phyloP scores from a whole-genome alignment of 495 filamentous ascomycete species.

The Xylaria bambusicola region DNA sequence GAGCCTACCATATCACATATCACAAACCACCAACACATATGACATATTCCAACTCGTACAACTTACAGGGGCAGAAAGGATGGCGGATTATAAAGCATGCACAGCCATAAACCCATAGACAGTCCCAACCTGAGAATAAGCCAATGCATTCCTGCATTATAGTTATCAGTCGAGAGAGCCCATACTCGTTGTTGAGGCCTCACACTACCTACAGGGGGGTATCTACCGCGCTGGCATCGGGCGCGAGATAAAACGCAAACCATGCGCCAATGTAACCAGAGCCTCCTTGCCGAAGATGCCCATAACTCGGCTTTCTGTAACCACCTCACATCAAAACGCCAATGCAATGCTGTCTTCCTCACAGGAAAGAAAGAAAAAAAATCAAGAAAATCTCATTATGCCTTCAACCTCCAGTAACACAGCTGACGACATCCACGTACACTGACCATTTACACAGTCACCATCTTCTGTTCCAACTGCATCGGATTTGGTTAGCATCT shows the following conservation, averaged over 20 bases:
- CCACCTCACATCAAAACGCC: slow-evolving; percentile 29
- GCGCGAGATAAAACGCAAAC: slow-evolving; percentile 29
- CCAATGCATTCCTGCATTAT: slow-evolving; percentile 2
- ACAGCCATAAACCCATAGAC: no score
- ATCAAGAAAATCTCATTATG: neutral
- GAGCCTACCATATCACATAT: no score
- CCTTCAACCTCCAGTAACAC: neutral
- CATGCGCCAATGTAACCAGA: slow-evolving; percentile 37
- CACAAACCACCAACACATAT: no score
- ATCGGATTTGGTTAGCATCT: neutral
- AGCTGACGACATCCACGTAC: neutral
- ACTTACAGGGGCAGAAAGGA: no score
- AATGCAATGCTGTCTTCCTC: slow-evolving; percentile 27
- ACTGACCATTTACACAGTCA: neutral
- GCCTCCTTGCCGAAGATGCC: slow-evolving; percentile 22
- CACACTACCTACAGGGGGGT: slow-evolving; percentile 28
- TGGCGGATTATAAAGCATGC: no score
- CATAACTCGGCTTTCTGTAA: slow-evolving; percentile 7
- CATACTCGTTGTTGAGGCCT: slow-evolving; percentile 16
- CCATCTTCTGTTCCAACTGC: slow-evolving; percentile 21
- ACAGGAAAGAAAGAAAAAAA: neutral
- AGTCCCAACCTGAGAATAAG: no score
- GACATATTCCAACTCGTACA: no score
- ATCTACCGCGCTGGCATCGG: slow-evolving; percentile 28
- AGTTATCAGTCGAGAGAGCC: no score